These are phyloP conservation scores for Cladobotryum protrusum DNA, from an alignment of 2,329 filamentous ascomycete species.

Conservation along the genomic window DNA sequence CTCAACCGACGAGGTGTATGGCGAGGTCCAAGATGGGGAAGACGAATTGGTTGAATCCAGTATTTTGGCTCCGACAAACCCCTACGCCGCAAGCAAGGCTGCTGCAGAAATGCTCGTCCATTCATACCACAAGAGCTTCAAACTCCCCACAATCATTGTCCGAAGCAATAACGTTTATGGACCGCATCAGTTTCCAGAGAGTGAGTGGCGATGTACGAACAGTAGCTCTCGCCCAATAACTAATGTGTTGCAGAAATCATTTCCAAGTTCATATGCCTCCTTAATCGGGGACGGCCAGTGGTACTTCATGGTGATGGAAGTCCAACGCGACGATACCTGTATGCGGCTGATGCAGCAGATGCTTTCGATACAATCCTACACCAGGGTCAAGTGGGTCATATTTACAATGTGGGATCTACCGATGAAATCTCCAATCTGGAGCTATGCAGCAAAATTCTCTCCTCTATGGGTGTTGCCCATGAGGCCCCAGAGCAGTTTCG, in stretches of 20 bases:
- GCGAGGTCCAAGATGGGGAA: slow-evolving; percentile 66
- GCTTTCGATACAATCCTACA: slow-evolving; percentile 81
- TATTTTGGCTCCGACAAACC: slow-evolving; percentile 72
- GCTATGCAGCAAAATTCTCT: slow-evolving; percentile 59
- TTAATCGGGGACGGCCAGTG: slow-evolving; percentile 60
- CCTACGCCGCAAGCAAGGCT: slow-evolving; percentile 74
- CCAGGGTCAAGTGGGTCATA: slow-evolving; percentile 64
- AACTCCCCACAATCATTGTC: slow-evolving; percentile 72
- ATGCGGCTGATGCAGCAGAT: slow-evolving; percentile 71
- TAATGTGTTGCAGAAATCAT: slow-evolving; percentile 61
- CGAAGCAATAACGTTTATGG: slow-evolving; percentile 83
- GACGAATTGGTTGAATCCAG: slow-evolving; percentile 68
- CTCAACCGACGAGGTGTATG: slow-evolving; percentile 81
- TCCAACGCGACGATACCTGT: slow-evolving; percentile 70
- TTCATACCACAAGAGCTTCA: slow-evolving; percentile 79
- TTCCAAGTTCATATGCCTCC: slow-evolving; percentile 70
- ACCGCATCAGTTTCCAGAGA: slow-evolving; percentile 77
- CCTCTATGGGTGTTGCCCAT: slow-evolving; percentile 52
- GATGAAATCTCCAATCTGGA: slow-evolving; percentile 72
- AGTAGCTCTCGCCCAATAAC: not conserved
- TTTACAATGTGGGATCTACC: slow-evolving; percentile 76
- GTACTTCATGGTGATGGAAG: slow-evolving; percentile 72
- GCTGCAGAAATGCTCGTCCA: slow-evolving; percentile 82
- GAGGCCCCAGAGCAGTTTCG: slow-evolving; percentile 46
- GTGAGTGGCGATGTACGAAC: slow-evolving; percentile 39